Percentiles rank a stretch among this genome's conserved stretches.
Evolutionary conservation across 202 grass and related monocot genomes (phyloP).

Genomic region (Panicum hallii): DNA sequence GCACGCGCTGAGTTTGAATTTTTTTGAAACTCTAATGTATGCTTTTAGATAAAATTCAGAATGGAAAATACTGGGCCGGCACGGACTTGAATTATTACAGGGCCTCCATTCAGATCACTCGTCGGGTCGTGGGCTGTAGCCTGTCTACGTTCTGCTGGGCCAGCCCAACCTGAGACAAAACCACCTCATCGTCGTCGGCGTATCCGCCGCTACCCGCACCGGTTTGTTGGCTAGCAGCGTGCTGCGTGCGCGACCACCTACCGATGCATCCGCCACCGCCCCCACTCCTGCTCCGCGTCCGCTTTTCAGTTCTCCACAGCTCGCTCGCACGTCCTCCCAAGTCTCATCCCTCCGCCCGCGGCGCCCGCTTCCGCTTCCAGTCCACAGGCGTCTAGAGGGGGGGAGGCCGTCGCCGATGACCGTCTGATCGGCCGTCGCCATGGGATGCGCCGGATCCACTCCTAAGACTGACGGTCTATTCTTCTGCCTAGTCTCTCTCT

Average conservation of each 20-base stretch:
- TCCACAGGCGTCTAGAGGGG: conserved; percentile 32
- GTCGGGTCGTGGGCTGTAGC: not conserved
- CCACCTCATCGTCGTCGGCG: not conserved
- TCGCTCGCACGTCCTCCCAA: not conserved
- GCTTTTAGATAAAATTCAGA: not conserved
- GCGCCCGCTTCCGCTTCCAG: conserved; percentile 12
- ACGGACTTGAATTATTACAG: not conserved
- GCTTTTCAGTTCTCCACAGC: conserved; percentile 16
- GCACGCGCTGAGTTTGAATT: too few relatives aligned
- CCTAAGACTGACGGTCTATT: conserved; percentile 55
- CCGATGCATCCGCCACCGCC: conserved; percentile 26
- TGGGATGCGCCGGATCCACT: conserved; percentile 88
- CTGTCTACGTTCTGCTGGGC: not conserved
- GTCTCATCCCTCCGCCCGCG: not conserved
- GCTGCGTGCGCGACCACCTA: conserved; percentile 30
- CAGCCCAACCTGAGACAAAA: not conserved
- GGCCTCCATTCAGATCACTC: not conserved
- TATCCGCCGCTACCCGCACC: not conserved
- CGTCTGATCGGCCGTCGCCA: conserved; percentile 51
- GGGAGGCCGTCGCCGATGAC: not conserved
- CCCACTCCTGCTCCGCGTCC: not conserved
- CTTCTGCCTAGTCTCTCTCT: not conserved
- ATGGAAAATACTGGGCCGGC: not conserved
- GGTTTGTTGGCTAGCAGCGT: conserved; percentile 31
- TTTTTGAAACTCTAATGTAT: too few relatives aligned